Evolutionary conservation across 2,329 filamentous ascomycete genomes (phyloP).

Genomic region (Epichloe sp.): DNA sequence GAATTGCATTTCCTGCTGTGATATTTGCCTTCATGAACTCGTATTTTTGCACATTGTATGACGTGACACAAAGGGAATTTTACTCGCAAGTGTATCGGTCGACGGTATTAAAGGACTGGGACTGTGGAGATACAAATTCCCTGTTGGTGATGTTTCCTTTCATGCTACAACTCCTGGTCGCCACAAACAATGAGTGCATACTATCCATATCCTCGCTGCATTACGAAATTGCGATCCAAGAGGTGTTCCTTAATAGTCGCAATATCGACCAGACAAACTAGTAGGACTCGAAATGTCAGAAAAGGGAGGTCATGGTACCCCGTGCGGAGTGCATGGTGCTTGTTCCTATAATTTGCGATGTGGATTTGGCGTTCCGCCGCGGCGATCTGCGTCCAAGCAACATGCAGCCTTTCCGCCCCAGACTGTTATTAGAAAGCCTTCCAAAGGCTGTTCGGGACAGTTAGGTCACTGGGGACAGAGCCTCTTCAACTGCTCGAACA

Average conservation of each 20-base stretch:
- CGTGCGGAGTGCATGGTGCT: not conserved
- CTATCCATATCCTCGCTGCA: no score
- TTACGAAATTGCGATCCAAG: no score
- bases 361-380: not conserved
- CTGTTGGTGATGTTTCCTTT: not conserved
- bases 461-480: not conserved
- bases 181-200: no score
- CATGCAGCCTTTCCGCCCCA: not conserved
- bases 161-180: not conserved
- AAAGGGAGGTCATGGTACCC: no score
- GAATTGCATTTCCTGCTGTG: not conserved
- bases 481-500: not conserved
- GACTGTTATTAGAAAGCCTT: not conserved
- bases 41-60: not conserved
- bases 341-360: not conserved
- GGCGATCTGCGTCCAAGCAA: no score
- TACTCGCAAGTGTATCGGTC: not conserved
- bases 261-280: no score
- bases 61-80: not conserved
- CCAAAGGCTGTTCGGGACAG: no score
- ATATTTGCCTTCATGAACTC: not conserved
- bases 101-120: not conserved
- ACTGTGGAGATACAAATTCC: no score
- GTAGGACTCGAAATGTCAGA: no score
- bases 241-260: no score